Percentiles rank a stretch among this genome's conserved stretches.
Evolutionary conservation across 257 asterid genomes (phyloP).

Genomic region (Plectranthus barbatus): DNA sequence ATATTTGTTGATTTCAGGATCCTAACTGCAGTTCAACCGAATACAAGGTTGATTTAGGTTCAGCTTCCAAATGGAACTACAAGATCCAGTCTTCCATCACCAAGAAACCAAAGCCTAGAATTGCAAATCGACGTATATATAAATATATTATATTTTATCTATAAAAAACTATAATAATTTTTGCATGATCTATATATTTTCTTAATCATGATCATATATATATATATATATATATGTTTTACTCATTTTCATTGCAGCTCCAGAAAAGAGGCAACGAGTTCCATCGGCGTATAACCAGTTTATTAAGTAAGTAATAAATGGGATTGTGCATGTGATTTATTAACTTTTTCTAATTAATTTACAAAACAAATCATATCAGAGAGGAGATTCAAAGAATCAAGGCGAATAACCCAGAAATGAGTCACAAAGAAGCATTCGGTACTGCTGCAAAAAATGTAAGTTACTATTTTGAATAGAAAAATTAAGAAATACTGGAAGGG

Average conservation of each 20-base stretch:
- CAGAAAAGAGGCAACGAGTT: conserved; percentile 89
- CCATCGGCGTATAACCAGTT: conserved; percentile 93
- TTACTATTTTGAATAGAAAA: too few species aligned
- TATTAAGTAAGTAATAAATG: conserved; percentile 85
- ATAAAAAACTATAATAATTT: too few species aligned
- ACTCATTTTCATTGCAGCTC: conserved; percentile 37
- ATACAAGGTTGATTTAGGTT: conserved; percentile 47
- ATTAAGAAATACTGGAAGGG: too few species aligned
- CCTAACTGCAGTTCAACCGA: conserved; percentile 29
- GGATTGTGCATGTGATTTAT: neutral
- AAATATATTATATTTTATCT: too few species aligned
- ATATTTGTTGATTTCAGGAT: conserved; percentile 26
- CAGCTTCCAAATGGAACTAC: conserved; percentile 58
- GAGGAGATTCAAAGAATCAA: conserved; percentile 92
- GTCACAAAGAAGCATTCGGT: conserved; percentile 86
- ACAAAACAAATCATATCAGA: too few species aligned
- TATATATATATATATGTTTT: neutral
- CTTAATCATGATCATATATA: too few species aligned
- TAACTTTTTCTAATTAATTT: too few species aligned
- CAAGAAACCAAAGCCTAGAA: conserved; percentile 38
- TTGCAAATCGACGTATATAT: conserved; percentile 44
- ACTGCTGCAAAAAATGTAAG: conserved; percentile 91
- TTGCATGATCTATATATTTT: too few species aligned
- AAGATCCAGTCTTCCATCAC: conserved; percentile 37
- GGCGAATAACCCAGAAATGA: conserved; percentile 77